These are phyloP conservation scores for Fraxinus velutina DNA, from an alignment of 305 asterid species.

Conservation along the genomic window DNA sequence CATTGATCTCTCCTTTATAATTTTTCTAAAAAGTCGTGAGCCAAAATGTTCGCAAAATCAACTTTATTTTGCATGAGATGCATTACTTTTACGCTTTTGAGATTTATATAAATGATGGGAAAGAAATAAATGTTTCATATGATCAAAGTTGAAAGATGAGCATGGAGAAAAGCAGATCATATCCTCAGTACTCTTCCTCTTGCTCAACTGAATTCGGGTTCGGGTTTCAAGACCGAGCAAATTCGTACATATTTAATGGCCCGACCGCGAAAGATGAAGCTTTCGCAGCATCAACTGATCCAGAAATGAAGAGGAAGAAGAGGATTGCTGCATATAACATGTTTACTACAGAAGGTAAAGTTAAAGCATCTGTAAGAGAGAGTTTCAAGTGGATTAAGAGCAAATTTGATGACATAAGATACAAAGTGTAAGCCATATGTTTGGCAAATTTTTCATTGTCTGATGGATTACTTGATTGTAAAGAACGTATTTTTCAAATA, in stretches of 20 bases:
- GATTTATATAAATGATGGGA: conserved; percentile 22
- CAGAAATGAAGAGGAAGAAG: conserved; percentile 76
- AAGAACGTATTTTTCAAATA: not conserved
- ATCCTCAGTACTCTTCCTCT: conserved; percentile 52
- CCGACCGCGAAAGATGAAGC: conserved; percentile 38
- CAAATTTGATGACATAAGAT: conserved; percentile 51
- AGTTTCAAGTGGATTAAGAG: conserved; percentile 85
- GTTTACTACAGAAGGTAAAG: conserved; percentile 64
- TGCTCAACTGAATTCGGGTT: conserved; percentile 32
- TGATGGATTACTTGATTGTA: not conserved
- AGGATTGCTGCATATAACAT: conserved; percentile 68
- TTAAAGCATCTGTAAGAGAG: conserved; percentile 62
- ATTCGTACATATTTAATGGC: conserved; percentile 59
- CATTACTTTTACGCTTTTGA: conserved; percentile 28
- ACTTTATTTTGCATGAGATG: conserved; percentile 28
- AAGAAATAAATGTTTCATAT: conserved; percentile 1
- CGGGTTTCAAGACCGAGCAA: conserved; percentile 24
- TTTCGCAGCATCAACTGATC: conserved; percentile 42
- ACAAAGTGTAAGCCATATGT: conserved; percentile 24
- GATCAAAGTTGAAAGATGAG: not conserved
- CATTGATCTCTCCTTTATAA: not conserved
- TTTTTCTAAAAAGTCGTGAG: not conserved
- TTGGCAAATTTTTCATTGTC: not conserved
- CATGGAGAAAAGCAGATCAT: conserved; percentile 78
- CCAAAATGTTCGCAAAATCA: not conserved